Evolutionary conservation across 352 stramenopile genomes (phyloP).

Genomic region (Phytophthora europaea): DNA sequence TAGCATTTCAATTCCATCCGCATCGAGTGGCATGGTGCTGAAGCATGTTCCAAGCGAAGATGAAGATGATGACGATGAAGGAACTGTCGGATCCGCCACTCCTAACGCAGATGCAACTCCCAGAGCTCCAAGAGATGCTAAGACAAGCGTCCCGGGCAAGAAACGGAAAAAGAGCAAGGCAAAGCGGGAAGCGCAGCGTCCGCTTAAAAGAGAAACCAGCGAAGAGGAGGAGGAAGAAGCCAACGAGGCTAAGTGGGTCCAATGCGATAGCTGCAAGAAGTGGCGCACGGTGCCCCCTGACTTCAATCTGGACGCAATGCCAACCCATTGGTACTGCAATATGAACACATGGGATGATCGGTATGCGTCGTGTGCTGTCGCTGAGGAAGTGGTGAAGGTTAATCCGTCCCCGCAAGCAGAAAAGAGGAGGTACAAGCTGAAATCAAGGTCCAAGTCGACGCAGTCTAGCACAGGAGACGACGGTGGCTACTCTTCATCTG

Average conservation of each 20-base stretch:
- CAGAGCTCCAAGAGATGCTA: conserved; percentile 22
- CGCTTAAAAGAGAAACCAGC: conserved; percentile 30
- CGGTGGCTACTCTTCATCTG: conserved; percentile 51
- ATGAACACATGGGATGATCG: conserved; percentile 95
- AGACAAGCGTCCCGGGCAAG: conserved; percentile 37
- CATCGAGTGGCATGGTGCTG: conserved; percentile 20
- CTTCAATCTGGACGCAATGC: conserved; percentile 92
- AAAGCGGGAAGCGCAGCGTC: conserved; percentile 36
- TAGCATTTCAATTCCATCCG: conserved; percentile 23
- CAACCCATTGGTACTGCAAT: conserved; percentile 96
- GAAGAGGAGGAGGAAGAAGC: conserved; percentile 44
- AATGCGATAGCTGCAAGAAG: conserved; percentile 97
- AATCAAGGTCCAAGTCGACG: conserved; percentile 43
- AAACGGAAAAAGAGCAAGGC: conserved; percentile 77
- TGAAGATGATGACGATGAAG: conserved; percentile 67
- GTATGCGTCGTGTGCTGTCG: conserved; percentile 88
- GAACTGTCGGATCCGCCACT: conserved; percentile 28
- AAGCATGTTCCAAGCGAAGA: conserved; percentile 49
- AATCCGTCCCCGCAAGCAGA: conserved; percentile 35
- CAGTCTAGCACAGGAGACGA: conserved; percentile 34
- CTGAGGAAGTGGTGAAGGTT: conserved; percentile 87
- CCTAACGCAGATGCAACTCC: conserved; percentile 31
- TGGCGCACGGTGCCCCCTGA: conserved; percentile 94
- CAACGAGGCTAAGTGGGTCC: conserved; percentile 94
- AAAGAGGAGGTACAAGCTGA: conserved; percentile 44